Base-by-base conservation (phyloP, 2,329 filamentous ascomycete genomes). In the Cephalotrichum gorgonifer region DNA sequence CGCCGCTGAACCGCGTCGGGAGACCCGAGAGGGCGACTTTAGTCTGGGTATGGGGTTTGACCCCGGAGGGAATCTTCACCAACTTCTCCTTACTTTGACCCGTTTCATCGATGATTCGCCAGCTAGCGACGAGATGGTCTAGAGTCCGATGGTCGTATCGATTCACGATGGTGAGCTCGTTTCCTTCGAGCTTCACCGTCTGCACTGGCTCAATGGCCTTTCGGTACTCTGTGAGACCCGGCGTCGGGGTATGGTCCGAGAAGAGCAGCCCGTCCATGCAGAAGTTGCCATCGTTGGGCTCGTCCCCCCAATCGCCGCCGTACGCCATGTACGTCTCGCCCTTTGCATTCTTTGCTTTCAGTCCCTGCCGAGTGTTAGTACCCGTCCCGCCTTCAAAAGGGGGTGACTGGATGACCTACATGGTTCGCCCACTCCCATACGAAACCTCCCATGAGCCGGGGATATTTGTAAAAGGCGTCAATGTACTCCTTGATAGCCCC, bases 401-500 rank as follows among this genome's bases (percentile, higher is more conserved):
- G 23, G 11, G 3, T 11, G 22, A 4, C 6, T 9, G 2, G 3
- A 7, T n/a, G 7, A 53, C 63, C 54, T 39, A 75, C 73, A 48
- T 81, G 78, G 51, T 80, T 82, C 0, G 71, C 73, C 78, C 79
- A 83, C 55, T 83, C 78, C 79, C 79, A 83, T 3, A 82, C 72
- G 31, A 77, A 79, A 0, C 83, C 83, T 5, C 83, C 83, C 64
- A 85, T 82, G 0, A 68, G 56, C 0, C 60, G 54, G 0, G 60
- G 59, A 27, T 68, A 71, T 41, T 73, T 71, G 56, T 80, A 76
- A 60, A 86, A 88, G 0, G 75, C 71, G 6, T 83, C 75, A 12
- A 84, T 66, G 52, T 88, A 87, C 52, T 86, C 83, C 52, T 79
- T 73, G 44, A 86, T 67, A 1, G 74, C 76, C 1, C 84, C 83